A percentile compares a stretch with the other conserved stretches of the same genome.
These are phyloP conservation scores for Hypoxylon trugodes DNA, from an alignment of 495 filamentous ascomycete species.

Conservation along the genomic window DNA sequence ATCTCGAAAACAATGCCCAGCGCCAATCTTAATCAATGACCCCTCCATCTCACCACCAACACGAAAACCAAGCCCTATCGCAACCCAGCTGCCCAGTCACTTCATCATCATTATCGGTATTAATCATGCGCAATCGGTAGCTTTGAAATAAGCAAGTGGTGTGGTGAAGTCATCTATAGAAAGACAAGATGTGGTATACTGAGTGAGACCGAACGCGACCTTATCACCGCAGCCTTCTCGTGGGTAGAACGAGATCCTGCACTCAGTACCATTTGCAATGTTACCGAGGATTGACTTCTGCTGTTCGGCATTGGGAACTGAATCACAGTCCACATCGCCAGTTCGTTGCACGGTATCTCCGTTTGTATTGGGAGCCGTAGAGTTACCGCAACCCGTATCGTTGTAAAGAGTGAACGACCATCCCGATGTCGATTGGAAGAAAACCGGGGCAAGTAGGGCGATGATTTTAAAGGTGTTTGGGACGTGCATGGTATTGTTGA, in stretches of 20 bases:
- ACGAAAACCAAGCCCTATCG: neutral
- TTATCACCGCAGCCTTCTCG: constrained; percentile 1
- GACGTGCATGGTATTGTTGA: constrained; percentile 11
- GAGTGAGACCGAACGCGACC: constrained; percentile 18
- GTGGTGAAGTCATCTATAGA: constrained; percentile 15
- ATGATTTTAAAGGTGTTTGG: neutral
- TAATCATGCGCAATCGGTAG: constrained; percentile 6
- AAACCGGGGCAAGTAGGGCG: neutral
- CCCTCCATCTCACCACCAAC: neutral
- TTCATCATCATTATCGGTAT: too few species aligned
- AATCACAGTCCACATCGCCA: constrained; percentile 12
- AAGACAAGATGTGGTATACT: constrained; percentile 18
- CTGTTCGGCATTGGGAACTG: constrained; percentile 8
- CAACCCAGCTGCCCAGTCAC: neutral
- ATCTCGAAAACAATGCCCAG: neutral
- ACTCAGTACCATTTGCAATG: constrained; percentile 16
- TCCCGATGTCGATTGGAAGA: constrained; percentile 10
- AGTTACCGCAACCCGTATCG: constrained; percentile 13
- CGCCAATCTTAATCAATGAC: neutral
- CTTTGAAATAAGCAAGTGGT: constrained; percentile 19
- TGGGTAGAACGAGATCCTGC: constrained; percentile 21
- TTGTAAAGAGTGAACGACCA: constrained; percentile 29
- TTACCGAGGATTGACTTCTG: constrained; percentile 22
- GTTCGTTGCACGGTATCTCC: constrained; percentile 11
- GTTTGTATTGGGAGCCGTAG: neutral